These are phyloP conservation scores for Lodderomyces metapsilosis DNA, from an alignment of 1,139 yeast species.

Conservation along the genomic window DNA sequence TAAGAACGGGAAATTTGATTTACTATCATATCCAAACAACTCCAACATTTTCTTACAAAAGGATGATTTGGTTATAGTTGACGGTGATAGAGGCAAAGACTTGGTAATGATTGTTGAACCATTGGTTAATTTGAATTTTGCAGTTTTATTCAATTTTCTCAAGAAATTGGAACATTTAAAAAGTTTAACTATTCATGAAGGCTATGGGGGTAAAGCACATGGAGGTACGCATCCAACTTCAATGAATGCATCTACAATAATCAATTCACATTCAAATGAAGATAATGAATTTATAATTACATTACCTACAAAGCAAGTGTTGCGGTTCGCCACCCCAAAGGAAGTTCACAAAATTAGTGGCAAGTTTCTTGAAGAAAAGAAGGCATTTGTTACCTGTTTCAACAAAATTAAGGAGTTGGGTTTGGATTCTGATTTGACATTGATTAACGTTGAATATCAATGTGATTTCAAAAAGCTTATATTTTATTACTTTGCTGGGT, in stretches of 20 bases:
- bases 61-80: constrained; percentile 47
- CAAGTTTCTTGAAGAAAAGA: constrained; percentile 47
- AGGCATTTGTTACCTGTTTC: constrained; percentile 45
- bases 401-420: constrained; percentile 46
- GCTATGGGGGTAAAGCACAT: constrained; percentile 24
- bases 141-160: constrained; percentile 74
- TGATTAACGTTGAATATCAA: constrained; percentile 85
- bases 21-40: constrained; percentile 40
- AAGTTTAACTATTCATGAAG: constrained; percentile 55
- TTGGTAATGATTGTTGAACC: constrained; percentile 51
- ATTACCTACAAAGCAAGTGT: constrained; percentile 49
- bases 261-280: constrained; percentile 39
- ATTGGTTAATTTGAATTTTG: constrained; percentile 46
- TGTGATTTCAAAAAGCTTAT: constrained; percentile 93
- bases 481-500: constrained; percentile 77
- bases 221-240: constrained; percentile 38
- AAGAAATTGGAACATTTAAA: constrained; percentile 77
- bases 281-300: constrained; percentile 49
- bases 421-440: constrained; percentile 40
- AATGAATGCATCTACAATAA: constrained; percentile 38
- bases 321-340: constrained; percentile 49
- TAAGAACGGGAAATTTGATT: constrained; percentile 58
- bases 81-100: constrained; percentile 53
- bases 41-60: constrained; percentile 52
- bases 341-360: constrained; percentile 45